Percentiles rank a stretch among this genome's conserved stretches.
phyloP scores from a whole-genome alignment of 2,329 filamentous ascomycete species.

The Trichocomaceae sp. region DNA sequence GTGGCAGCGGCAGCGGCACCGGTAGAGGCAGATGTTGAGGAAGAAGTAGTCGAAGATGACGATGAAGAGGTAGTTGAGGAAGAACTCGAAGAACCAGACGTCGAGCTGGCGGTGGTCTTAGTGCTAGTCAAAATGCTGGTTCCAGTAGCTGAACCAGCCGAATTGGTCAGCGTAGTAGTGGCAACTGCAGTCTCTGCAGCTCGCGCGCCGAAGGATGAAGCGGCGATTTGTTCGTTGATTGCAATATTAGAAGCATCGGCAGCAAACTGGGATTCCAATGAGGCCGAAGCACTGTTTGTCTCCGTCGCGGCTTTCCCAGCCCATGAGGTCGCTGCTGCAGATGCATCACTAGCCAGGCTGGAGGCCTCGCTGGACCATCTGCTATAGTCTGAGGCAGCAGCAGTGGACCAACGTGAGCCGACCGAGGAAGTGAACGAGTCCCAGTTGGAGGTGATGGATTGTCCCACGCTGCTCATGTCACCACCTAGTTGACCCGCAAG shows the following conservation, averaged over 20 bases:
- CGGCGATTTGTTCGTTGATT: conserved; percentile 4
- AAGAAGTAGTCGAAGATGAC: neutral
- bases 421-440: conserved; percentile 3
- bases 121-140: neutral
- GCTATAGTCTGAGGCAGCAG: conserved; percentile 6
- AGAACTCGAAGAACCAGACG: neutral
- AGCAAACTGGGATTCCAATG: conserved; percentile 9
- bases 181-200: neutral
- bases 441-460: conserved; percentile 12
- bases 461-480: conserved; percentile 6
- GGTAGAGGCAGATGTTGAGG: neutral
- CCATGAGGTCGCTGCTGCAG: conserved; percentile 7
- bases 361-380: conserved; percentile 11
- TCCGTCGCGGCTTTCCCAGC: conserved; percentile 3
- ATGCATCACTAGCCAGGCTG: conserved; percentile 7
- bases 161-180: conserved; percentile 10
- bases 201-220: conserved; percentile 7
- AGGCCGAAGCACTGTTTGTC: conserved; percentile 10
- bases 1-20: conserved; percentile 7
- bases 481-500: conserved; percentile 7
- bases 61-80: no score
- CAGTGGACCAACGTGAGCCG: neutral
- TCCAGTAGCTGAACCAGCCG: conserved; percentile 7
- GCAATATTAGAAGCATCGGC: conserved; percentile 10
- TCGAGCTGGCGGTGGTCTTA: neutral